phyloP scores from a whole-genome alignment of 140 eudicot genomes.

The Ambrosia hybrid region DNA sequence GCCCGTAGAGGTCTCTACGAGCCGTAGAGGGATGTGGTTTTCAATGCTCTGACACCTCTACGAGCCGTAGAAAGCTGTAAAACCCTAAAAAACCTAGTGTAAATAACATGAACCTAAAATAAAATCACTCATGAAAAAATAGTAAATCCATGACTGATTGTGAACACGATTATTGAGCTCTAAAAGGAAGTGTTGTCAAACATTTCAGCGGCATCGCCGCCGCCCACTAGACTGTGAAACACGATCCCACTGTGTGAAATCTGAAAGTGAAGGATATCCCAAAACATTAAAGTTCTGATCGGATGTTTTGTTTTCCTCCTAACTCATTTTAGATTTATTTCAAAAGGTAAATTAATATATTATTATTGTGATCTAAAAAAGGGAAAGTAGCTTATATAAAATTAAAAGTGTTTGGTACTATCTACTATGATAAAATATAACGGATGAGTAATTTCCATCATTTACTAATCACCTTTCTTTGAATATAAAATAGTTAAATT shows the following conservation, averaged over 20 bases:
- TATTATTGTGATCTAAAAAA: background rate
- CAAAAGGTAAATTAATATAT: background rate
- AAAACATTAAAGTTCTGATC: constrained; percentile 10
- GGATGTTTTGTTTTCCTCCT: background rate
- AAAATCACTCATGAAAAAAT: background rate
- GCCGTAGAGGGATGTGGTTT: no score
- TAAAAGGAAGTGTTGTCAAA: constrained; percentile 24
- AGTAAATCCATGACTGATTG: background rate
- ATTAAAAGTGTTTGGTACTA: background rate
- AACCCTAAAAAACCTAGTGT: no score
- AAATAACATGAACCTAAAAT: background rate
- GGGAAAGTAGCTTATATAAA: background rate
- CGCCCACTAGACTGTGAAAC: constrained; percentile 5
- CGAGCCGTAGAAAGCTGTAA: no score
- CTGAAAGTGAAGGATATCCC: background rate
- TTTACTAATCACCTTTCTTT: background rate
- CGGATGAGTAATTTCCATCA: background rate
- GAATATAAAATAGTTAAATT: no score
- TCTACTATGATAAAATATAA: background rate
- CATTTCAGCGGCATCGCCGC: constrained; percentile 28
- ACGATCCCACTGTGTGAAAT: constrained; percentile 20
- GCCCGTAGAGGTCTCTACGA: no score
- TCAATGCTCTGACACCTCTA: no score
- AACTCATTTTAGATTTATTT: background rate
- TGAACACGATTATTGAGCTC: background rate